These are phyloP conservation scores for Acanthamoeba castellanii DNA, from an alignment of 208 protist genomes.

Conservation along the genomic window DNA sequence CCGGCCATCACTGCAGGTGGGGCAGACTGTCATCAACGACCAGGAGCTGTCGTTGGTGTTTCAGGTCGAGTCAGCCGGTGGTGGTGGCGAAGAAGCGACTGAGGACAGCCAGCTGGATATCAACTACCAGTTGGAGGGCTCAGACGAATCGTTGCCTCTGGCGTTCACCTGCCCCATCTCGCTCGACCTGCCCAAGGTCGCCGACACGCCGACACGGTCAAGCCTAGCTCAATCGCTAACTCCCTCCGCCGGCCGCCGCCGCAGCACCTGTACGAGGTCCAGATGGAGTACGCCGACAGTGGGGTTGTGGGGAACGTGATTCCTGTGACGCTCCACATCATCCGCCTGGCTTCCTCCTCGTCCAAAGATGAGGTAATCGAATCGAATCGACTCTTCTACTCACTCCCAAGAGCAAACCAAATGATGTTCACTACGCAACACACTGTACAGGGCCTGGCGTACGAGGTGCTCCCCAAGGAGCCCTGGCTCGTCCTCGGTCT, in stretches of 20 bases:
- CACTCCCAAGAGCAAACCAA: neutral
- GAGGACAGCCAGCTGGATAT: constrained; percentile 16
- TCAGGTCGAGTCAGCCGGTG: neutral
- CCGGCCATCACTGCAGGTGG: neutral
- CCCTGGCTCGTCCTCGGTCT: constrained; percentile 14
- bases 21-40: neutral
- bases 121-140: neutral
- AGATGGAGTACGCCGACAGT: constrained; percentile 1
- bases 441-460: neutral
- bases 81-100: neutral
- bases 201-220: too few species aligned
- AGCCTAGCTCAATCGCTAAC: neutral
- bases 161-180: neutral
- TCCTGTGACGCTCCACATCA: constrained; percentile 26
- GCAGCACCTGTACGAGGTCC: constrained; percentile 39
- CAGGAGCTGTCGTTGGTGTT: constrained; percentile 29
- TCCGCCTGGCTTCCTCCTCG: neutral
- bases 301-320: neutral
- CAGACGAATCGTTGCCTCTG: neutral
- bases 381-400: too few species aligned
- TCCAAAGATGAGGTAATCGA: neutral
- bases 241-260: neutral
- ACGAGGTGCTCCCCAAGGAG: constrained; percentile 16
- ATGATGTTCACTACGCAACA: neutral
- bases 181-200: constrained; percentile 21